Percentiles rank a stretch among this genome's conserved stretches.
Conservation (phyloP, 2,329 filamentous ascomycete species). For the Clarireedia homoeocarpa region DNA sequence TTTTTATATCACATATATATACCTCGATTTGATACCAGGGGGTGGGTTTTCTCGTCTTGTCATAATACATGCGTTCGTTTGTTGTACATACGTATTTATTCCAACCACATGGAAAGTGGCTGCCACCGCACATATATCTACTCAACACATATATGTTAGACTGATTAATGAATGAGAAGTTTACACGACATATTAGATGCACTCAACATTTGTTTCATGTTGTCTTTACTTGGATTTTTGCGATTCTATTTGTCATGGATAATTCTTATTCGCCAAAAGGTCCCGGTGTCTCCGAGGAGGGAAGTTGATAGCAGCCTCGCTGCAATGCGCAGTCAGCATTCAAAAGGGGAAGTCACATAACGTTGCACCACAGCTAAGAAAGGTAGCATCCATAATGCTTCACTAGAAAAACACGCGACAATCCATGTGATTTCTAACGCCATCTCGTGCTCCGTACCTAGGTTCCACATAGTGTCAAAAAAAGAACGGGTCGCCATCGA, state of each 20-base stretch:
- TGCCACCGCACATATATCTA: neutral
- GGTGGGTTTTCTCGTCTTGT: too few relatives aligned
- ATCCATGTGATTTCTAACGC: neutral
- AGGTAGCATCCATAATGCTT: neutral
- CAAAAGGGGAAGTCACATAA: neutral
- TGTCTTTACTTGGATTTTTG: neutral
- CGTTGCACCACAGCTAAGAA: neutral
- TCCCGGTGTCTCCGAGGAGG: too few relatives aligned
- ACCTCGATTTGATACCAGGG: too few relatives aligned
- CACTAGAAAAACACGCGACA: neutral
- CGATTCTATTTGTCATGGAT: neutral
- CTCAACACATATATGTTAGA: neutral
- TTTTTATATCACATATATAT: too few relatives aligned
- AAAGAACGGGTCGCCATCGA: too few relatives aligned
- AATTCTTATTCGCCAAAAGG: too few relatives aligned
- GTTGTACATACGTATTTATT: too few relatives aligned
- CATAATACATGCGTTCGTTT: too few relatives aligned
- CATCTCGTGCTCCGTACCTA: too few relatives aligned
- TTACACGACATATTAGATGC: neutral
- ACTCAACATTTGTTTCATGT: neutral
- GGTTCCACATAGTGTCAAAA: too few relatives aligned
- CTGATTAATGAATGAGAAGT: neutral
- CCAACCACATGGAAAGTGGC: too few relatives aligned
- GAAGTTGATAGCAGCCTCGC: neutral
- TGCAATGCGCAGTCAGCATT: neutral